Evolutionary conservation across 331 rosid genomes (phyloP), one percentile per base, ranked within the genome.

Genomic region (Quercus phellos): DNA sequence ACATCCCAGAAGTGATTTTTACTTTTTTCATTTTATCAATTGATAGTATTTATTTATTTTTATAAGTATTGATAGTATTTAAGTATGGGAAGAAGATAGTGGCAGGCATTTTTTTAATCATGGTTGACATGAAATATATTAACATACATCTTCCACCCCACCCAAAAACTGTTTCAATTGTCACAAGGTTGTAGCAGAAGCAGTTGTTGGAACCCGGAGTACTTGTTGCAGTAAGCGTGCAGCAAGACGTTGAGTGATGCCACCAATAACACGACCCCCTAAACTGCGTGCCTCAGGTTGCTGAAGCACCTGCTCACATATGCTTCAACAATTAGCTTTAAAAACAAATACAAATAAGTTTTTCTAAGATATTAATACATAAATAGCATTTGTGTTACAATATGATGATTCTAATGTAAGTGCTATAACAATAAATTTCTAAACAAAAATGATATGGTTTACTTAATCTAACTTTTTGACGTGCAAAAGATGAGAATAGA

Each of bases 181-280:
- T 83, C 76, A 84, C 55, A 46, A 68, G 70, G 73, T 67, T 61
- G 91, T 86, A 11, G 85, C 67, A 34, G 97, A 81, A 38, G 55
- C 60, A 54, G 91, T 8, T 43, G 85, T 24, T 53, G 89, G 91
- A 76, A 80, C 82, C 43, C 88, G 90, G 67, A 92, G 97, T 72
- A 92, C 76, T 90, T 92, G 99, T 70, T 89, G 90, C 72, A 94
- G 89, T 85, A 92, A 76, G 55, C 97, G 91, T 27, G 99, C 99
- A 0, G 94, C 99, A 21, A 94, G 90, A 6, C 95, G 97, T 73
- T 89, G 97, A 58, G 95, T 89, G 76, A 94, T 87, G 61, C 99
- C 99, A 18, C 94, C 94, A 38, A 87, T 74, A 24, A 94, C 90
- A 68, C 89, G 89, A 3, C 87, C 84, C 29, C 97, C 99, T 6